phyloP scores from a whole-genome alignment of 192 early-diverging fungal species.

The Cetraspora pellucida region DNA sequence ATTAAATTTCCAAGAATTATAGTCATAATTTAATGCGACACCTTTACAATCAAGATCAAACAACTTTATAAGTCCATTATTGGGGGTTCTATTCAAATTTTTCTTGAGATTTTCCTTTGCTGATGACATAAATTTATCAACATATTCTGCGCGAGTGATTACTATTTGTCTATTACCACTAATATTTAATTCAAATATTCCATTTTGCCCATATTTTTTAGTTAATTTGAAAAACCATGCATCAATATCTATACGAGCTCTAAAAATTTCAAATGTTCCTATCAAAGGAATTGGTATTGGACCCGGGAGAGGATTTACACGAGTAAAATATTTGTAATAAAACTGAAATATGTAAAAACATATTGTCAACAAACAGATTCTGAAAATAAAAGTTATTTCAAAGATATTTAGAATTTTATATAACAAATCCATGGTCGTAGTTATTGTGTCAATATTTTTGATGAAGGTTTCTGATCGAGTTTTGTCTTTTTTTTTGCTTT shows the following conservation, averaged over 20 bases:
- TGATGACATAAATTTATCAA: slow-evolving; percentile 4
- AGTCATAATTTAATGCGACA: not conserved
- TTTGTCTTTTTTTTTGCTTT: too few species aligned
- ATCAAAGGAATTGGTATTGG: slow-evolving; percentile 19
- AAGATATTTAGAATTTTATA: too few species aligned
- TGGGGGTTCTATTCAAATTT: too few species aligned
- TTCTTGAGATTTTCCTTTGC: not conserved
- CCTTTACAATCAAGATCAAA: not conserved
- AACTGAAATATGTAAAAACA: not conserved
- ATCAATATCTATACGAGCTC: not conserved
- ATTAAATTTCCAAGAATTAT: slow-evolving; percentile 13
- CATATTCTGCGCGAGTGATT: not conserved
- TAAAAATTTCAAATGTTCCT: slow-evolving; percentile 1
- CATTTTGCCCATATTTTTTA: slow-evolving; percentile 22
- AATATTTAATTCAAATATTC: slow-evolving; percentile 6
- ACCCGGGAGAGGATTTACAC: slow-evolving; percentile 8
- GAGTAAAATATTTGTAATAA: slow-evolving; percentile 19
- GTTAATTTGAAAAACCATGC: not conserved
- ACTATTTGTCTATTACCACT: not conserved
- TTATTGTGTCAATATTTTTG: too few species aligned
- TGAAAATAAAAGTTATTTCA: too few species aligned
- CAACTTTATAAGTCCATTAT: not conserved
- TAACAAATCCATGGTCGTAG: too few species aligned
- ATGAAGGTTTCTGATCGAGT: too few species aligned
- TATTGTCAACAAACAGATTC: not conserved